Percentiles rank a stretch among this genome's conserved stretches.
phyloP scores from a whole-genome alignment of 495 filamentous ascomycete genomes.

The Niebla homalea region DNA sequence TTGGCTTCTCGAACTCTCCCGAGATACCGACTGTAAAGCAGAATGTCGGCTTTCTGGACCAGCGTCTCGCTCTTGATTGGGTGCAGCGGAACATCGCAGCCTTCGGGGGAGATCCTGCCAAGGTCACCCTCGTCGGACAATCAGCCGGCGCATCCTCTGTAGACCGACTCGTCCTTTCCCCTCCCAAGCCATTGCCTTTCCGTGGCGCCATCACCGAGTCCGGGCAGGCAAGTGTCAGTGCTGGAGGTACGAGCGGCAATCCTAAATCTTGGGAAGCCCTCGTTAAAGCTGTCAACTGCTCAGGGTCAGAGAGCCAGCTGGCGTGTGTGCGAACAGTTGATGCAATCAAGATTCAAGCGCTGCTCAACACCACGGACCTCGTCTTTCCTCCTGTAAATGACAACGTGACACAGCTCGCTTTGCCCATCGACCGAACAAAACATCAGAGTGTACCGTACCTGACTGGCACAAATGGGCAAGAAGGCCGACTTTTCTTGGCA shows the following conservation, averaged over 20 bases:
- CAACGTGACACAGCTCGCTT: conserved; percentile 3
- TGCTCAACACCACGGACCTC: background rate
- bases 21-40: conserved; percentile 8
- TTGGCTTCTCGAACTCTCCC: conserved; percentile 26
- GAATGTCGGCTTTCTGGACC: conserved; percentile 26
- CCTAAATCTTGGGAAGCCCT: conserved; percentile 11
- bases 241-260: background rate
- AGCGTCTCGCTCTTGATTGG: conserved; percentile 29
- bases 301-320: background rate
- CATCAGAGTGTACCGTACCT: conserved; percentile 13
- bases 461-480: conserved; percentile 15
- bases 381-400: conserved; percentile 4
- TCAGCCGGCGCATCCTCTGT: conserved; percentile 20
- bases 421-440: background rate
- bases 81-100: conserved; percentile 21
- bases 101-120: conserved; percentile 27
- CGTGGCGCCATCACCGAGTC: conserved; percentile 21
- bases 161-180: conserved; percentile 13
- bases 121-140: conserved; percentile 26
- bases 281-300: conserved; percentile 6
- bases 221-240: conserved; percentile 8
- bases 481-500: conserved; percentile 9
- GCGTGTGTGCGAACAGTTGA: background rate
- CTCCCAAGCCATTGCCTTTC: conserved; percentile 13
- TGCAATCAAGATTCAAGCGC: background rate